A percentile compares a stretch with the other conserved stretches of the same genome.
Evolutionary conservation across 306 rosid genomes (phyloP).

Genomic region (Castanea mollissima): DNA sequence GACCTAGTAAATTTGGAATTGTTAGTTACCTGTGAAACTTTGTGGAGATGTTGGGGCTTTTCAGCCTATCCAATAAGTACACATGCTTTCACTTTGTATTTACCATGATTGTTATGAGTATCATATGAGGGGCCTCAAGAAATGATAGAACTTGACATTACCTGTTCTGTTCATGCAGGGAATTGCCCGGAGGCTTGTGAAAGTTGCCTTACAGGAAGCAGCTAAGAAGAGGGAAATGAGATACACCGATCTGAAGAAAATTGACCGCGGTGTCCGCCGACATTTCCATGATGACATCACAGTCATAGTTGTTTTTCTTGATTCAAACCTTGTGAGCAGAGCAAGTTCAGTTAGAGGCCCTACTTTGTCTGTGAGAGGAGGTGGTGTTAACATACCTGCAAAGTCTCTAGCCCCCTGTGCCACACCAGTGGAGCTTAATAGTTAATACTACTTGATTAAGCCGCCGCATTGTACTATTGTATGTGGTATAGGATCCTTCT

Average conservation of each 20-base stretch:
- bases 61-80: not conserved
- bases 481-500: constrained; percentile 25
- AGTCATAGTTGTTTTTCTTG: constrained; percentile 70
- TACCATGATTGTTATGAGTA: not conserved
- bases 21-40: not conserved
- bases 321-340: constrained; percentile 71
- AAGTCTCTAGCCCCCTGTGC: constrained; percentile 45
- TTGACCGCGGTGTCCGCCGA: constrained; percentile 86
- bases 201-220: constrained; percentile 78
- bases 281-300: constrained; percentile 93
- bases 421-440: constrained; percentile 24
- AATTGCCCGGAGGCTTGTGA: constrained; percentile 78
- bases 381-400: constrained; percentile 45
- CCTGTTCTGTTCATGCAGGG: constrained; percentile 49
- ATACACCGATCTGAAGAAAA: constrained; percentile 82
- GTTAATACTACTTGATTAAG: constrained; percentile 28
- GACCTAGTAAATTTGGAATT: not conserved
- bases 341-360: constrained; percentile 64
- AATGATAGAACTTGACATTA: constrained; percentile 18
- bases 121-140: not conserved
- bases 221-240: constrained; percentile 95
- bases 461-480: constrained; percentile 17
- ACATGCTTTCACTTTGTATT: not conserved
- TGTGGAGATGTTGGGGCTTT: not conserved
- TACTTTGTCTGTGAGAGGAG: constrained; percentile 62